Percentiles rank a stretch among this genome's conserved stretches.
Conservation (phyloP, 805 yeast genomes). For the Kodamaea sagamina region DNA sequence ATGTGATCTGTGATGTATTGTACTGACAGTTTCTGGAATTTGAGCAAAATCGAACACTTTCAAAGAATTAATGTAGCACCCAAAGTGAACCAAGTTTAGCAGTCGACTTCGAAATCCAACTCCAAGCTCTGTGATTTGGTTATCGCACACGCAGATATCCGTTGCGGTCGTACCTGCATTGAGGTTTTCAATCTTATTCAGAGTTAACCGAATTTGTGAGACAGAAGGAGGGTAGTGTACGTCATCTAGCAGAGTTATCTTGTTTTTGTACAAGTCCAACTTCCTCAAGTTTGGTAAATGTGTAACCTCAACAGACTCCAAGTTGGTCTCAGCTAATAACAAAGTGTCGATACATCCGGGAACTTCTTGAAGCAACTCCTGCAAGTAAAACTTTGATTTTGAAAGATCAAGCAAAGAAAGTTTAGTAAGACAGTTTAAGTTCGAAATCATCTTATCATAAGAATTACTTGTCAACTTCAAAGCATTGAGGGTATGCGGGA, state of each 20-base stretch:
- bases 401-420: too few species aligned
- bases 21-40: background rate
- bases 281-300: background rate
- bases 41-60: background rate
- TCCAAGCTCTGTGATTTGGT: background rate
- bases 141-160: background rate
- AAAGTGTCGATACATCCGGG: background rate
- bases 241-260: too few species aligned
- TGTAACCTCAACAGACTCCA: background rate
- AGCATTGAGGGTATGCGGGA: too few species aligned
- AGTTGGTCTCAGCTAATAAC: background rate
- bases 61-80: slow-evolving; percentile 3
- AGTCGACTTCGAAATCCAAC: background rate
- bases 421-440: background rate
- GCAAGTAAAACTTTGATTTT: background rate
- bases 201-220: too few species aligned
- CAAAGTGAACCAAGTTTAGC: background rate
- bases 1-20: too few species aligned
- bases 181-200: too few species aligned
- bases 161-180: background rate
- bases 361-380: background rate
- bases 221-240: too few species aligned
- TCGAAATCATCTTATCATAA: background rate
- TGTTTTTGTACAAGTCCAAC: background rate
- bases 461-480: background rate